Evolutionary conservation across 108 stramenopile genomes (phyloP).

Genomic region (Fistulifera solaris): DNA sequence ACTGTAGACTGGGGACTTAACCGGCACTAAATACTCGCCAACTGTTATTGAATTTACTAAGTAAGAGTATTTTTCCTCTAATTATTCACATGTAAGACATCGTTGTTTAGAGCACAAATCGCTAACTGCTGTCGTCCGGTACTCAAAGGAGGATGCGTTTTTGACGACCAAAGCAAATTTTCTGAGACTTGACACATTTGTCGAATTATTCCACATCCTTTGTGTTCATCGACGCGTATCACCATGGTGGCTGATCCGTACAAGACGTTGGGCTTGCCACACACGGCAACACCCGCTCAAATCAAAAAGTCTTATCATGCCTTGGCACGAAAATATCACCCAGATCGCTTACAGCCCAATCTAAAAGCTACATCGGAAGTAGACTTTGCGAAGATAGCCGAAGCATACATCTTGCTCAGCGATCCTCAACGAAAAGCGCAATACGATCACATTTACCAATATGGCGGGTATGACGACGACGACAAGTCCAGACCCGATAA

Average conservation of each 20-base stretch:
- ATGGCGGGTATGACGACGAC: slow-evolving; percentile 11
- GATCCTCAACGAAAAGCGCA: slow-evolving; percentile 36
- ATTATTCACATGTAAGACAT: too few relatives aligned
- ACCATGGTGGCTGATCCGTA: slow-evolving; percentile 12
- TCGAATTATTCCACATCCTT: too few relatives aligned
- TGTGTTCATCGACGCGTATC: neutral
- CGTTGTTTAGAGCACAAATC: too few relatives aligned
- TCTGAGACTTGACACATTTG: too few relatives aligned
- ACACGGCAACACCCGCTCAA: slow-evolving; percentile 38
- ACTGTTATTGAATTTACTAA: too few relatives aligned
- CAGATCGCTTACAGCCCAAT: slow-evolving; percentile 29
- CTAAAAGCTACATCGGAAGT: neutral
- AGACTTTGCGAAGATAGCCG: slow-evolving; percentile 34
- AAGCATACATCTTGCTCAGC: slow-evolving; percentile 41
- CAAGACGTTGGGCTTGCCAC: slow-evolving; percentile 46
- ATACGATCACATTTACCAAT: slow-evolving; percentile 46
- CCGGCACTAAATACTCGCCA: too few relatives aligned
- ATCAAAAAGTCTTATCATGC: slow-evolving; percentile 49
- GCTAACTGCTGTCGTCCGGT: too few relatives aligned
- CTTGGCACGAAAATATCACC: slow-evolving; percentile 40
- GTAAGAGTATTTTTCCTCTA: too few relatives aligned
- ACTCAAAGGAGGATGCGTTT: too few relatives aligned
- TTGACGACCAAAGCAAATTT: too few relatives aligned
- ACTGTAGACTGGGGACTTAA: too few relatives aligned
- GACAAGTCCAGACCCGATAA: neutral